phyloP scores from a whole-genome alignment of 1,284 basidiomycete genomes.

The Leccinum idahoense region DNA sequence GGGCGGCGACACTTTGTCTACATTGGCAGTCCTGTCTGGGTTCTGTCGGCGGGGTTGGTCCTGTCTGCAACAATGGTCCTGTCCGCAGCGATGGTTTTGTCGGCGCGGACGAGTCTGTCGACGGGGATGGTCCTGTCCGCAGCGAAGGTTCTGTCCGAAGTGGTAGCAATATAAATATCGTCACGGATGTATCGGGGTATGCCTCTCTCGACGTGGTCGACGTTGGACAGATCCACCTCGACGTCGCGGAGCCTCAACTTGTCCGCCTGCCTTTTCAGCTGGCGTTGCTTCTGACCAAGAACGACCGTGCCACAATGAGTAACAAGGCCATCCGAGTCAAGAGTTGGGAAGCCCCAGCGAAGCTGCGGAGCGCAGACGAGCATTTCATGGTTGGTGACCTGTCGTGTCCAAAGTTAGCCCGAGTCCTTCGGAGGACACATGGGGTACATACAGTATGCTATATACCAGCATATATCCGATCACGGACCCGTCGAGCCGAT shows the following conservation, averaged over 20 bases:
- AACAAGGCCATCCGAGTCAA: constrained; percentile 10
- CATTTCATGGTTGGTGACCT: constrained; percentile 28
- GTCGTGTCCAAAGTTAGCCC: constrained; percentile 2
- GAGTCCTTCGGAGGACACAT: neutral
- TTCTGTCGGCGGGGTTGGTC: too few species aligned
- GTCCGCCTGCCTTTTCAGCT: neutral
- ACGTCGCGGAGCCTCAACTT: neutral
- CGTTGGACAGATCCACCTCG: constrained; percentile 18
- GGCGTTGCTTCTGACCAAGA: constrained; percentile 28
- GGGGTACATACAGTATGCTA: constrained; percentile 21
- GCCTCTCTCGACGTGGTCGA: constrained; percentile 25
- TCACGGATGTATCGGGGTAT: constrained; percentile 25
- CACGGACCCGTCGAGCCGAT: constrained; percentile 25
- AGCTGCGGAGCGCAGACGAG: constrained; percentile 32
- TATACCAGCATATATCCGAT: constrained; percentile 26
- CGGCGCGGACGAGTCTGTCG: neutral
- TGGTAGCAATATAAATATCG: neutral
- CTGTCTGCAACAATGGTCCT: too few species aligned
- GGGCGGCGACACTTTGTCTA: neutral
- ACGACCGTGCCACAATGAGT: constrained; percentile 27
- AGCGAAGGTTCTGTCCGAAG: neutral
- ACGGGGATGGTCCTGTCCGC: too few species aligned
- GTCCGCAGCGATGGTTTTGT: neutral
- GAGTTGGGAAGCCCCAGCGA: constrained; percentile 27
- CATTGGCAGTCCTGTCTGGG: too few species aligned